phyloP scores from a whole-genome alignment of 2,329 filamentous ascomycete genomes.

The Malbranchea cinnamomea region DNA sequence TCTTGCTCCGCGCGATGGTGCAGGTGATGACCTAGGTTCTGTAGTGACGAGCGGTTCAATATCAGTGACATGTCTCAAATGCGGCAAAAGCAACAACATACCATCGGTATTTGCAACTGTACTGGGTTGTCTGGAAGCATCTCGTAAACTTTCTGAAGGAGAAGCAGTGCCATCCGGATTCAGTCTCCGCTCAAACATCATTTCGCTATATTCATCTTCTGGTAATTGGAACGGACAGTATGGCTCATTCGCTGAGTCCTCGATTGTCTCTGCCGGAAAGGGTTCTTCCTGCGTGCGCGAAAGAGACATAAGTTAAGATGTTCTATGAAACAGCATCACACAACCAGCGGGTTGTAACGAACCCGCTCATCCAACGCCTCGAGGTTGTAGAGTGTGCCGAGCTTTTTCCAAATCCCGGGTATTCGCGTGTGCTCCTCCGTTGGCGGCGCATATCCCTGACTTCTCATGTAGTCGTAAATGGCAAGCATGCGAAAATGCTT shows the following conservation, averaged over 20 bases:
- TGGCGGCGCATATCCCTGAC: constrained; percentile 59
- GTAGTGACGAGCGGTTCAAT: constrained; percentile 2
- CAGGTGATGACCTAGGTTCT: constrained; percentile 31
- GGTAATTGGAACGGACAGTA: constrained; percentile 55
- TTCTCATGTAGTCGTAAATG: constrained; percentile 64
- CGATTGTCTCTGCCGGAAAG: constrained; percentile 40
- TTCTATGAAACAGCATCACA: constrained; percentile 17
- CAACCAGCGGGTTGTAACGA: too few species aligned
- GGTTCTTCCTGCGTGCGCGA: constrained; percentile 33
- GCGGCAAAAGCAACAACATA: constrained; percentile 14
- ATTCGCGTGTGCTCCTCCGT: constrained; percentile 65
- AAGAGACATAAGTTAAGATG: too few species aligned
- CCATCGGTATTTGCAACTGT: constrained; percentile 35
- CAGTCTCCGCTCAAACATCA: constrained; percentile 34
- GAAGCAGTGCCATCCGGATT: constrained; percentile 30
- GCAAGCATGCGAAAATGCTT: constrained; percentile 88
- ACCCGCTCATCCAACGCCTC: constrained; percentile 75
- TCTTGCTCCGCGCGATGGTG: constrained; percentile 25
- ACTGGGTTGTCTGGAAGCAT: constrained; percentile 27
- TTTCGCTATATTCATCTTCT: constrained; percentile 30
- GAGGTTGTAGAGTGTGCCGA: constrained; percentile 71
- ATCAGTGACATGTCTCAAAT: too few species aligned
- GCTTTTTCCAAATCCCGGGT: constrained; percentile 80
- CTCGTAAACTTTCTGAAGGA: constrained; percentile 21
- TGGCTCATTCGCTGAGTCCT: constrained; percentile 39